Base-by-base conservation (phyloP, 2,329 filamentous ascomycete species). In the Anthostomella pinea region DNA sequence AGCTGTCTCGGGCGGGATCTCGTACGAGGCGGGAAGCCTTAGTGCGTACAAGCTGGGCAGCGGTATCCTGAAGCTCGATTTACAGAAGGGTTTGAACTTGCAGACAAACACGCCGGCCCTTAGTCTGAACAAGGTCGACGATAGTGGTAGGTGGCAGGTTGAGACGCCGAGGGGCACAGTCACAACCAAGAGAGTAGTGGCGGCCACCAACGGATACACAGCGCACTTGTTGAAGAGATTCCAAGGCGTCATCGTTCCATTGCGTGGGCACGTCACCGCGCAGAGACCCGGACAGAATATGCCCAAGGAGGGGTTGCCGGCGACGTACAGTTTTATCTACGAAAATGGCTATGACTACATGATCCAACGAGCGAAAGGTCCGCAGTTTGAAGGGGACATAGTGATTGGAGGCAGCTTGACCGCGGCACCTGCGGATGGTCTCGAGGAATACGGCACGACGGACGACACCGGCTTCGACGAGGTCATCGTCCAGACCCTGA, bases 271-370 rank as follows among this genome's bases (percentile, higher is more conserved):
- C 43, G 62, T 75, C 31, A 67, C 69, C 2, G 70, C 70, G 5
- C 65, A 65, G 26, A 34, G 59, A 15, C 47, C 63, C 30, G 56
- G 67, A 8, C 29, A 43, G 50, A 46, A 33, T 3, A 58, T 69
- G 44, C 66, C 69, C 3, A 39, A 37, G 1, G 54, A 45, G 0
- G 62, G 67, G 8, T 51, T 79, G 18, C 55, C 61, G 5, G 68
- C 65, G 2, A 79, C 78, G 1, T 83, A 81, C 49, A 79, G 71
- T 14, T 79, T 85, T 46, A 73, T 82, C 17, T 79, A 79, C 51
- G 64, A 67, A 2, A 59, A 64, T 16, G 77, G 80, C 1, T 84
- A 81, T 51, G 82, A 85, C 42, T 86, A 85, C 57, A 77, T 85
- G 69, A 74, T 85, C 7, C 69, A 75, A 2, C 67, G 77, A 1